Conservation (phyloP, 2,329 filamentous ascomycete genomes). For the Exophiala alcalophila region DNA sequence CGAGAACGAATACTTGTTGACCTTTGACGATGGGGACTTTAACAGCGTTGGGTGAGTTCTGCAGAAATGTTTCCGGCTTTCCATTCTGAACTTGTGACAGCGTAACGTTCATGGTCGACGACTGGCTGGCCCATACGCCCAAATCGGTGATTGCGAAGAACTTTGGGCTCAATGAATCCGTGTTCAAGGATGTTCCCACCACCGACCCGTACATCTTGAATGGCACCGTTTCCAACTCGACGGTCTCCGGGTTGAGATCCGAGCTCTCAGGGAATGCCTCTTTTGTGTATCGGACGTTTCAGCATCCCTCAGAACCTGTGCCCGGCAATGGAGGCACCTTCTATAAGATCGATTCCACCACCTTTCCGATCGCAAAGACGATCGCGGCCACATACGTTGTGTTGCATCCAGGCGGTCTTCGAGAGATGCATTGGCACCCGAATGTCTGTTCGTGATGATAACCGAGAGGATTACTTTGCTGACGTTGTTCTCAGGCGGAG, state of each 20-base stretch:
- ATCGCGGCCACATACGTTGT: conserved; percentile 64
- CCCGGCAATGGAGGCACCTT: conserved; percentile 62
- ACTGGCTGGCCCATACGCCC: conserved; percentile 67
- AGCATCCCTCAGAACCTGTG: conserved; percentile 56
- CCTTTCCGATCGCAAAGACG: conserved; percentile 64
- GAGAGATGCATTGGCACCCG: conserved; percentile 69
- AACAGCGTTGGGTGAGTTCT: conserved; percentile 55
- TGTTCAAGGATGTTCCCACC: conserved; percentile 58
- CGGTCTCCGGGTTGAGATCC: conserved; percentile 48
- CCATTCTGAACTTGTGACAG: conserved; percentile 34
- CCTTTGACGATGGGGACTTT: conserved; percentile 66
- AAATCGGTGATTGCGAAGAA: conserved; percentile 64
- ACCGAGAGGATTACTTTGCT: background rate
- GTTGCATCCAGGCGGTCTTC: conserved; percentile 60
- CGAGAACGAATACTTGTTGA: conserved; percentile 65
- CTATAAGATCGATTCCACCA: conserved; percentile 63
- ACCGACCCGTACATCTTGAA: conserved; percentile 63
- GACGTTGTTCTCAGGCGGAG: conserved; percentile 49
- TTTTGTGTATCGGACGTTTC: conserved; percentile 59
- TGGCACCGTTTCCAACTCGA: conserved; percentile 50
- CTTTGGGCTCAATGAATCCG: conserved; percentile 60
- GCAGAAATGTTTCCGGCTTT: background rate
- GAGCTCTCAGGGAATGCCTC: conserved; percentile 57
- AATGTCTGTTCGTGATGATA: conserved; percentile 49
- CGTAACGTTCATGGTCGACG: conserved; percentile 69